A percentile compares a stretch with the other conserved stretches of the same genome.
Evolutionary conservation across 129 eudicot genomes (phyloP).

Genomic region (Pittosporum tobira): DNA sequence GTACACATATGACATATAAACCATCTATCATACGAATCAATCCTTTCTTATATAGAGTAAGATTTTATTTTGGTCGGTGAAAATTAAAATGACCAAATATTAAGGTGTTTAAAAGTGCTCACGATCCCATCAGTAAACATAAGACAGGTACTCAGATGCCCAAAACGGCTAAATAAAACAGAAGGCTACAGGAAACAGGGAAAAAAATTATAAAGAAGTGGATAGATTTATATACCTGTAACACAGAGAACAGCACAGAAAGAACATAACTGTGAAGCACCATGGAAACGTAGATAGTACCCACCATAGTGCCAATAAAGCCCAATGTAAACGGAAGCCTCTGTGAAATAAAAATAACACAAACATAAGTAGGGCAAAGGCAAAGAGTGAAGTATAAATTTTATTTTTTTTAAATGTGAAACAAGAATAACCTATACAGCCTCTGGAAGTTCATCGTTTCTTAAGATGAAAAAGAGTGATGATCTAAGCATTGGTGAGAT

Average conservation of each 20-base stretch:
- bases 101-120: not conserved
- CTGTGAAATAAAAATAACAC: constrained; percentile 29
- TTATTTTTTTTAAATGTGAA: constrained; percentile 43
- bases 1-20: too few species aligned
- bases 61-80: not conserved
- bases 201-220: not conserved
- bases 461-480: not conserved
- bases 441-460: too few species aligned
- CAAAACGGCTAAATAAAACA: not conserved
- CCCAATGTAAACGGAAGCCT: constrained; percentile 88
- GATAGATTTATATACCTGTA: constrained; percentile 53
- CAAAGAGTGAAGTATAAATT: constrained; percentile 86
- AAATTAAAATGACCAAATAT: not conserved
- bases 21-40: too few species aligned
- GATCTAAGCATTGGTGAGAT: constrained; percentile 1
- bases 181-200: too few species aligned
- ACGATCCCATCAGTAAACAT: not conserved
- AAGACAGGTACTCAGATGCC: not conserved
- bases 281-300: constrained; percentile 92
- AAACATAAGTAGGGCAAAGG: constrained; percentile 22
- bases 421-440: not conserved
- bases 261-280: constrained; percentile 91
- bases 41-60: not conserved
- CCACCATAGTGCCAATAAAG: constrained; percentile 74
- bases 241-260: constrained; percentile 71